Conservation (phyloP, 345 rosid genomes). For the Populus simonii region DNA sequence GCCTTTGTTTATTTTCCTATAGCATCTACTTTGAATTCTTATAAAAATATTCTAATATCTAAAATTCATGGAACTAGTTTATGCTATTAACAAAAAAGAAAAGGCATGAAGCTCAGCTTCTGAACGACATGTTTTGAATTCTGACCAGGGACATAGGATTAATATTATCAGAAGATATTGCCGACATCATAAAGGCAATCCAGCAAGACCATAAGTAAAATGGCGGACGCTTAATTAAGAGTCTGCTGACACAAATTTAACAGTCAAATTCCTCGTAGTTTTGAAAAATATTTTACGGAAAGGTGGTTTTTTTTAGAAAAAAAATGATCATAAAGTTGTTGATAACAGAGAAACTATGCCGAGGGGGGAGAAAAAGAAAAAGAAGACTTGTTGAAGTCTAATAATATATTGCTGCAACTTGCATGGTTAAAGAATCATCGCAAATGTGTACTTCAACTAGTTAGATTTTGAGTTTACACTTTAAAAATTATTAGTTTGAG, state of each 20-base stretch:
- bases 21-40: too few relatives aligned
- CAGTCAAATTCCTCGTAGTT: neutral
- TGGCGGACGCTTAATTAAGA: neutral
- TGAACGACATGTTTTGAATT: neutral
- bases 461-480: fast-evolving
- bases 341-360: neutral
- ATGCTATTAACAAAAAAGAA: neutral
- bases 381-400: neutral
- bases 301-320: neutral
- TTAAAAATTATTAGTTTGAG: too few relatives aligned
- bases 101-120: neutral
- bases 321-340: neutral
- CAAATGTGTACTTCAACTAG: fast-evolving
- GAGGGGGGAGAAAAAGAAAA: neutral
- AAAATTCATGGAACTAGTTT: too few relatives aligned
- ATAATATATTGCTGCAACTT: neutral
- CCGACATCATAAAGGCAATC: neutral
- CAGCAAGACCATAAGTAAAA: neutral
- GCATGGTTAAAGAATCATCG: neutral
- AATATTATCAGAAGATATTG: neutral
- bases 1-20: too few relatives aligned
- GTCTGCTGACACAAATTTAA: neutral
- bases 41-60: too few relatives aligned
- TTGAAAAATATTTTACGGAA: neutral
- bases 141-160: too few relatives aligned